Conservation (phyloP, 148 eudicot species). For the Gaultheria prostrata region DNA sequence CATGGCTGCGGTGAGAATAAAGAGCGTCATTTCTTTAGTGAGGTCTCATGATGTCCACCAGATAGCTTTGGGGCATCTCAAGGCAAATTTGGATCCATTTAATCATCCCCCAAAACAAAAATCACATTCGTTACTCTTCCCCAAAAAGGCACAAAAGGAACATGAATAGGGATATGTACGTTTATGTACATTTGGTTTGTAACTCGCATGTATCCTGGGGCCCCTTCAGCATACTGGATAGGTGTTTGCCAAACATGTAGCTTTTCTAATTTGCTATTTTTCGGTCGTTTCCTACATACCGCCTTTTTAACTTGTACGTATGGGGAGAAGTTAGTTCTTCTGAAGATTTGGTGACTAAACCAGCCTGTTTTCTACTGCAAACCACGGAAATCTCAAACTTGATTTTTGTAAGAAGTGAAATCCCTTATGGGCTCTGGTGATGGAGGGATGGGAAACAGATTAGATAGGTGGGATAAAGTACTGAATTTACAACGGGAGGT, state of each 20-base stretch:
- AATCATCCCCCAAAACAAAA: not conserved
- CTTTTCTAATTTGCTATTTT: not conserved
- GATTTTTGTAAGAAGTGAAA: not conserved
- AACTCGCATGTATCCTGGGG: not conserved
- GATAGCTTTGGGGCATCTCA: slow-evolving; percentile 2
- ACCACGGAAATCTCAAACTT: not conserved
- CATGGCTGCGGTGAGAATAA: not conserved
- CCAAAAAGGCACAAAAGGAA: not conserved
- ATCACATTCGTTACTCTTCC: not conserved
- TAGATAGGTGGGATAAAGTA: not conserved
- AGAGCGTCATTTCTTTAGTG: not conserved
- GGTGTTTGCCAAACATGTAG: not conserved
- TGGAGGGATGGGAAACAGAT: not conserved
- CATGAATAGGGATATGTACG: not conserved
- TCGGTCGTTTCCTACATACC: not conserved
- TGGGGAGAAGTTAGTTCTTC: not conserved
- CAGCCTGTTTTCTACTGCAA: not conserved
- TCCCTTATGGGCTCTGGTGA: not conserved
- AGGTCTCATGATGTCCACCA: not conserved
- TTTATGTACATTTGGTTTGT: not conserved
- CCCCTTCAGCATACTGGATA: not conserved
- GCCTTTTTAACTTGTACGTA: not conserved
- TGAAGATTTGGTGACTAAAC: not conserved
- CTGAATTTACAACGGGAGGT: not conserved
- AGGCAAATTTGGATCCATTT: slow-evolving; percentile 4